Evolutionary conservation across 345 rosid genomes (phyloP).

Genomic region (Firmiana major): DNA sequence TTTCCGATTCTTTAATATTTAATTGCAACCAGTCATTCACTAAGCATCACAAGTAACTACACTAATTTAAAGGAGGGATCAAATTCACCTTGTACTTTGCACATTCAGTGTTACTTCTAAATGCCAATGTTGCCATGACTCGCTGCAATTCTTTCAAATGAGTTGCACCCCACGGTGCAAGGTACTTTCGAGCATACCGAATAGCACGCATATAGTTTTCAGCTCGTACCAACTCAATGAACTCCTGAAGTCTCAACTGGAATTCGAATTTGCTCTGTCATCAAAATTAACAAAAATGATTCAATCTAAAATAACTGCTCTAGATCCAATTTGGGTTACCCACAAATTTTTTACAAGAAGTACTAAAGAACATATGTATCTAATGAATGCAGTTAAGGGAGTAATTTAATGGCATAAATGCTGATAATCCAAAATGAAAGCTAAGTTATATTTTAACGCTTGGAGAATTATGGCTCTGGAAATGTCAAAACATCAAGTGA

Average conservation of each 20-base stretch:
- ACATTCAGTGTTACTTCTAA: constrained; percentile 72
- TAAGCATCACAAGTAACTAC: not conserved
- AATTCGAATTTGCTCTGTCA: constrained; percentile 89
- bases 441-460: not conserved
- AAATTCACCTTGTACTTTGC: constrained; percentile 68
- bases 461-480: not conserved
- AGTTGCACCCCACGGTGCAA: constrained; percentile 82
- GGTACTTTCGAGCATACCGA: constrained; percentile 71
- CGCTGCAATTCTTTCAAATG: constrained; percentile 82
- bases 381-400: not conserved
- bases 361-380: not conserved
- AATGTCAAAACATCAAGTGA: not conserved
- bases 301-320: not conserved
- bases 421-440: not conserved
- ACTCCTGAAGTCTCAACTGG: constrained; percentile 93
- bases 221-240: constrained; percentile 81
- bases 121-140: constrained; percentile 82
- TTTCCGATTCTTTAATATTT: not conserved
- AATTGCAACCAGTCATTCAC: not conserved
- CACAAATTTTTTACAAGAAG: not conserved
- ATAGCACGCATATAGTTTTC: constrained; percentile 69
- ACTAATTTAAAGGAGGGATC: constrained; percentile 4
- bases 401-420: not conserved
- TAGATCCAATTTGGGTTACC: not conserved
- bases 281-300: not conserved